Percentiles rank a stretch among this genome's conserved stretches.
phyloP scores from a whole-genome alignment of 2,329 filamentous ascomycete genomes.

The Penicillium sp. region DNA sequence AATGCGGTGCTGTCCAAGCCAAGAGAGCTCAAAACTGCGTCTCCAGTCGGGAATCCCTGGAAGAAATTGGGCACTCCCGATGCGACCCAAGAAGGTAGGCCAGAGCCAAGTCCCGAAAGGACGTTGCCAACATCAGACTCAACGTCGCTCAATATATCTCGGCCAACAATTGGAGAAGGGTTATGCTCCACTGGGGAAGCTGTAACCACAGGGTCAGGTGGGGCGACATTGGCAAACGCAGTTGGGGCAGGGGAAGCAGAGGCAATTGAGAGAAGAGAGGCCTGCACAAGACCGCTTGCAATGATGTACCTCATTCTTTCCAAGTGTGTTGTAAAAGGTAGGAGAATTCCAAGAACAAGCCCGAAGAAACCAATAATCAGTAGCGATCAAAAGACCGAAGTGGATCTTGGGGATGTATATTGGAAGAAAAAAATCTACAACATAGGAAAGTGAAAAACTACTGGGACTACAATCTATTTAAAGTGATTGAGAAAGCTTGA shows the following conservation, averaged over 20 bases:
- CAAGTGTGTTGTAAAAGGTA: no score
- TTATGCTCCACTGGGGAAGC: conserved; percentile 12
- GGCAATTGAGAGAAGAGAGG: conserved; percentile 12
- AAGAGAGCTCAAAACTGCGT: conserved; percentile 23
- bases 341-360: background rate
- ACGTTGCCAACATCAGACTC: background rate
- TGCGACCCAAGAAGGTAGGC: conserved; percentile 21
- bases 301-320: conserved; percentile 2
- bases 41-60: conserved; percentile 23
- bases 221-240: conserved; percentile 8
- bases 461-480: background rate
- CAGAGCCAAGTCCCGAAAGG: conserved; percentile 16
- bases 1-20: conserved; percentile 16
- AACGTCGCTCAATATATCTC: conserved; percentile 12
- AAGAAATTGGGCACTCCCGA: conserved; percentile 25
- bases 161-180: conserved; percentile 13
- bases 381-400: background rate
- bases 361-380: background rate
- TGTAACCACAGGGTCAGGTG: conserved; percentile 14
- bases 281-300: conserved; percentile 5
- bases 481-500: background rate
- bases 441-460: background rate
- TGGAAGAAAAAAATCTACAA: background rate
- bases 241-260: conserved; percentile 15
- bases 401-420: background rate